A percentile compares a stretch with the other conserved stretches of the same genome.
phyloP scores from a whole-genome alignment of 352 stramenopile species.

The Plasmopara viticola region DNA sequence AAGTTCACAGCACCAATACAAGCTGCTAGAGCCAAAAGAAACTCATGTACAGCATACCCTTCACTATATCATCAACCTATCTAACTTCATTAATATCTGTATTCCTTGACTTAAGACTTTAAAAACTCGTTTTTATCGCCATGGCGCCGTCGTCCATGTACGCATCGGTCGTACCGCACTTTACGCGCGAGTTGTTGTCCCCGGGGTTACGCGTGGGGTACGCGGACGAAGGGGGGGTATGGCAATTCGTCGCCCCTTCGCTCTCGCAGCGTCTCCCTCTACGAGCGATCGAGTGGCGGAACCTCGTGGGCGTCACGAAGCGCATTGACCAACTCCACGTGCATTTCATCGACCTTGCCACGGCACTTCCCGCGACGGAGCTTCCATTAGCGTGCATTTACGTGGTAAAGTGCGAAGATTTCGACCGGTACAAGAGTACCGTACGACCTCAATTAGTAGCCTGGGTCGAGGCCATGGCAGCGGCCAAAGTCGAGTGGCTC shows the following conservation, averaged over 20 bases:
- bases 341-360: constrained; percentile 38
- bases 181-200: constrained; percentile 60
- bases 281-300: constrained; percentile 75
- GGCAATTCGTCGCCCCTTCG: constrained; percentile 68
- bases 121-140: too few relatives aligned
- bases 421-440: constrained; percentile 54
- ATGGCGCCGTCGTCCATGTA: constrained; percentile 40
- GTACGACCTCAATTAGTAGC: constrained; percentile 41
- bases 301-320: constrained; percentile 68
- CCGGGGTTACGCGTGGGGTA: constrained; percentile 65
- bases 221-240: constrained; percentile 68
- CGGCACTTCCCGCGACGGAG: constrained; percentile 2
- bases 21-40: too few relatives aligned
- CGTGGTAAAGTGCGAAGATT: constrained; percentile 81
- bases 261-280: constrained; percentile 57
- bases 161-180: constrained; percentile 56
- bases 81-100: too few relatives aligned
- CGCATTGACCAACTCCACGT: constrained; percentile 57
- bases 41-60: too few relatives aligned
- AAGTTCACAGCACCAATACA: too few relatives aligned
- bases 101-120: too few relatives aligned
- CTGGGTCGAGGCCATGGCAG: constrained; percentile 74
- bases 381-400: constrained; percentile 60
- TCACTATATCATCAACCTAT: too few relatives aligned
- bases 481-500: constrained; percentile 63